Conservation (phyloP, 176 grass and related monocot genomes). For the Saccharum officinarum region DNA sequence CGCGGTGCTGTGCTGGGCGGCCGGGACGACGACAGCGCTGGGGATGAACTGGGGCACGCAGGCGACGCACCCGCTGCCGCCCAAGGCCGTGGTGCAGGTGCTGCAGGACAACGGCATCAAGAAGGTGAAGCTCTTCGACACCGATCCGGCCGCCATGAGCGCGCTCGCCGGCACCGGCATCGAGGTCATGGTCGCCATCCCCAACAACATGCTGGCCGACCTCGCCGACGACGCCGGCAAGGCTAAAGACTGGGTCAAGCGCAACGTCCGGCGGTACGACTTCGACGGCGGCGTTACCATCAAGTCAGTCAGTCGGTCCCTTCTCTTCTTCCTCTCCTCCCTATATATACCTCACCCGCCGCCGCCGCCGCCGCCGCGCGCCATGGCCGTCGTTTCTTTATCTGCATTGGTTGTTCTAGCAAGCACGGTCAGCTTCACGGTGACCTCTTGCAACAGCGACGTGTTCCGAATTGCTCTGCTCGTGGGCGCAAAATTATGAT, state of each 20-base stretch:
- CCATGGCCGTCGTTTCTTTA: background rate
- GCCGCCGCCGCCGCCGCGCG: background rate
- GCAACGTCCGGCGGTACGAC: constrained; percentile 46
- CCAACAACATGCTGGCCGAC: constrained; percentile 40
- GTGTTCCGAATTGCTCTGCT: background rate
- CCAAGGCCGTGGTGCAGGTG: constrained; percentile 53
- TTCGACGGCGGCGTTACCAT: constrained; percentile 66
- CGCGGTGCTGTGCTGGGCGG: background rate
- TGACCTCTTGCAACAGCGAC: background rate
- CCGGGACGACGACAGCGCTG: constrained; percentile 28
- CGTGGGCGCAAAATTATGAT: no score
- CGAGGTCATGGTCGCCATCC: constrained; percentile 67
- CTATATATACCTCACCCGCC: background rate
- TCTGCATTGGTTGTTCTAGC: background rate
- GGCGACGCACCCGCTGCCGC: constrained; percentile 59
- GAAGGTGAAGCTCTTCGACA: constrained; percentile 74
- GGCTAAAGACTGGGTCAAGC: constrained; percentile 52
- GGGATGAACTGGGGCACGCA: constrained; percentile 74
- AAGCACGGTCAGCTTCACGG: background rate
- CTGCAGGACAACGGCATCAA: constrained; percentile 59
- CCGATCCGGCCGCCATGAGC: constrained; percentile 51
- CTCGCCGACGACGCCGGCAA: constrained; percentile 38
- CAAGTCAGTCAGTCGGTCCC: constrained; percentile 30
- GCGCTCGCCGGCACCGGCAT: constrained; percentile 57
- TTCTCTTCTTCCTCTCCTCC: background rate